phyloP scores from a whole-genome alignment of 805 yeast species.

The Sungouiozyma intestinalis region DNA sequence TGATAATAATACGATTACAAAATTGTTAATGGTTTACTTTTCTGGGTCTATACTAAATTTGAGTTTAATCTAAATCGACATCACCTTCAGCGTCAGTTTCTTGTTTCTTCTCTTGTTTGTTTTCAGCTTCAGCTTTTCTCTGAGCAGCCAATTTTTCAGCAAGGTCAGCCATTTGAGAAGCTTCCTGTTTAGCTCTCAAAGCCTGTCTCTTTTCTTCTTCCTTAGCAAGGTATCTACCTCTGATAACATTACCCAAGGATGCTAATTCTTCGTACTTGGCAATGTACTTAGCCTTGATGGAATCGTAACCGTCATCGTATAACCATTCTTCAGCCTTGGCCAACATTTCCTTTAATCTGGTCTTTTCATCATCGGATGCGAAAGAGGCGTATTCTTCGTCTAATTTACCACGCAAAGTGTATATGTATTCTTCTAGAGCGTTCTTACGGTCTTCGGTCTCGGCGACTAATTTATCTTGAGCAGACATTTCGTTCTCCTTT shows the following conservation, averaged over 20 bases:
- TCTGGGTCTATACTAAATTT: background rate
- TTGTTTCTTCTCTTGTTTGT: conserved; percentile 32
- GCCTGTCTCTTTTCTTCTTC: conserved; percentile 94
- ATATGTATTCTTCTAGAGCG: conserved; percentile 96
- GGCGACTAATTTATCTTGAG: conserved; percentile 91
- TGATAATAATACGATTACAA: background rate
- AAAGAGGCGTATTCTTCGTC: conserved; percentile 84
- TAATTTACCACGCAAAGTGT: conserved; percentile 92
- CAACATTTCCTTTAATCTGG: conserved; percentile 60
- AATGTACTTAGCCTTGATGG: conserved; percentile 91
- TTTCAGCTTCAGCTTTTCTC: conserved; percentile 44
- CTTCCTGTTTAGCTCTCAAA: conserved; percentile 75
- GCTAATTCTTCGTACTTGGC: conserved; percentile 98
- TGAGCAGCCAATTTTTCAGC: conserved; percentile 77
- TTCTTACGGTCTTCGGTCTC: conserved; percentile 99
- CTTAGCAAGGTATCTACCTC: conserved; percentile 88
- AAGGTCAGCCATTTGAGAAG: conserved; percentile 70
- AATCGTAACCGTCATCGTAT: conserved; percentile 93
- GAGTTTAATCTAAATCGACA: conserved; percentile 27
- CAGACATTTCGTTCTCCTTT: conserved; percentile 71
- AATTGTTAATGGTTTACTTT: background rate
- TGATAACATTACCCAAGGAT: conserved; percentile 85
- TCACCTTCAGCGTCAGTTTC: conserved; percentile 32
- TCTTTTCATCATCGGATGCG: conserved; percentile 87
- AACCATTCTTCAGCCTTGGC: conserved; percentile 94